Evolutionary conservation across 2,329 filamentous ascomycete species (phyloP).

Genomic region (Hypoxylon rubiginosum): DNA sequence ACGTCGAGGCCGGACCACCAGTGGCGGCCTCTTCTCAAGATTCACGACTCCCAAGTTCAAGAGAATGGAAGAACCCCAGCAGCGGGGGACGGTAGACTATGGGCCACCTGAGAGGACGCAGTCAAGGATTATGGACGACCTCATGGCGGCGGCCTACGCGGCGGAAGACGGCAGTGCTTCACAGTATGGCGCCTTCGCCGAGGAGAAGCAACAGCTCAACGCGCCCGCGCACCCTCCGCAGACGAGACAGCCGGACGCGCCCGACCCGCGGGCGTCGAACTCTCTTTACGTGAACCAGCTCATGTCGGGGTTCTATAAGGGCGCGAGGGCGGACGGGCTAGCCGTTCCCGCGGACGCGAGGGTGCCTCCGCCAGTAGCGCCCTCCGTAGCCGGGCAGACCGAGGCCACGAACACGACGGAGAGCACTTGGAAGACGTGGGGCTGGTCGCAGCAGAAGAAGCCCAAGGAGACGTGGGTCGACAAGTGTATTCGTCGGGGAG

Average conservation of each 20-base stretch:
- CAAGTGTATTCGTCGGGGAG: conserved; percentile 35
- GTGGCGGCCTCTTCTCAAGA: not conserved
- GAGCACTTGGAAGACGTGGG: conserved; percentile 44
- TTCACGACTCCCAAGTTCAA: conserved; percentile 15
- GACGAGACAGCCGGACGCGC: conserved; percentile 2
- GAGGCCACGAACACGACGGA: conserved; percentile 36
- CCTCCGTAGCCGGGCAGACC: conserved; percentile 38
- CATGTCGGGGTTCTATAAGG: conserved; percentile 37
- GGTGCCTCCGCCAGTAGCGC: conserved; percentile 36
- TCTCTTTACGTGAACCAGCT: conserved; percentile 38
- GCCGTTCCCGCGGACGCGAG: conserved; percentile 22
- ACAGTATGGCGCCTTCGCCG: conserved; percentile 27
- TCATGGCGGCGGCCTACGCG: conserved; percentile 41
- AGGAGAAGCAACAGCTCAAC: conserved; percentile 26
- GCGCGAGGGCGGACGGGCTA: conserved; percentile 16
- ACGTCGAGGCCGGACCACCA: not conserved
- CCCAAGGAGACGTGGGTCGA: conserved; percentile 39
- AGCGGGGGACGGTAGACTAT: conserved; percentile 6
- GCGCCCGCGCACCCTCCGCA: not conserved
- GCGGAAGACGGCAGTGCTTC: conserved; percentile 38
- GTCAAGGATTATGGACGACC: conserved; percentile 41
- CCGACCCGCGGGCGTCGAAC: conserved; percentile 10
- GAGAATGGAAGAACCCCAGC: conserved; percentile 19
- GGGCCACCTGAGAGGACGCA: conserved; percentile 17
- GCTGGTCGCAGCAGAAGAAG: conserved; percentile 34